Percentiles rank a stretch among this genome's conserved stretches.
Evolutionary conservation across 2,329 filamentous ascomycete genomes (phyloP).

Genomic region (Fusarium sp.): DNA sequence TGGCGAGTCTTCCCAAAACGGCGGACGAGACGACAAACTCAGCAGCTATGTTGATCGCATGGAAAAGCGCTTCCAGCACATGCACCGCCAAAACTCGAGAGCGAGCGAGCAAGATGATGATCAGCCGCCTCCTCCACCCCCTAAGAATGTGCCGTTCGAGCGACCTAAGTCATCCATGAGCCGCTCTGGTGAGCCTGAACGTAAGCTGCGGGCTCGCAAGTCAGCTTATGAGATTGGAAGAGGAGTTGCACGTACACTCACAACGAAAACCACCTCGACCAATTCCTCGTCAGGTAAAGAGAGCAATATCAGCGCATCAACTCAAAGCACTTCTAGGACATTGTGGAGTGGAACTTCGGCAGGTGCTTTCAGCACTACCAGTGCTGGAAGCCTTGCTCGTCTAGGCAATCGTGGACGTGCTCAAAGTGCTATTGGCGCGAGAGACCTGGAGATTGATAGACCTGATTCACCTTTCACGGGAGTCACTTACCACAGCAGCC

Average conservation of each 20-base stretch:
- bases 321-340: conserved; percentile 82
- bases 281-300: conserved; percentile 79
- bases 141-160: conserved; percentile 64
- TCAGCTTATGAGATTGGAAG: conserved; percentile 82
- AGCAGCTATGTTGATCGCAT: conserved; percentile 92
- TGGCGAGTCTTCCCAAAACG: conserved; percentile 62
- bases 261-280: conserved; percentile 87
- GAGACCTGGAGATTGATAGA: conserved; percentile 66
- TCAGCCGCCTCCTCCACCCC: conserved; percentile 71
- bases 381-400: conserved; percentile 90
- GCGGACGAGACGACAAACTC: conserved; percentile 69
- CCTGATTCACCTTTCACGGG: conserved; percentile 77
- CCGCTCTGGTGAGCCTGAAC: conserved; percentile 54
- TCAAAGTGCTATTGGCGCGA: conserved; percentile 73
- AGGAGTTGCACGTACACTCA: conserved; percentile 81
- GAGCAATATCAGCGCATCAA: conserved; percentile 79
- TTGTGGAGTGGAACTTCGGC: conserved; percentile 95
- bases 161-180: conserved; percentile 71
- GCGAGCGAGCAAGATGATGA: conserved; percentile 56
- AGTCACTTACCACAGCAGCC: conserved; percentile 91
- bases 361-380: conserved; percentile 91
- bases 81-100: conserved; percentile 71
- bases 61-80: conserved; percentile 81
- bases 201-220: conserved; percentile 72
- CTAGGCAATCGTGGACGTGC: conserved; percentile 73